Evolutionary conservation across 2,329 filamentous ascomycete genomes (phyloP).

Genomic region (Paracamarosporium sp.): DNA sequence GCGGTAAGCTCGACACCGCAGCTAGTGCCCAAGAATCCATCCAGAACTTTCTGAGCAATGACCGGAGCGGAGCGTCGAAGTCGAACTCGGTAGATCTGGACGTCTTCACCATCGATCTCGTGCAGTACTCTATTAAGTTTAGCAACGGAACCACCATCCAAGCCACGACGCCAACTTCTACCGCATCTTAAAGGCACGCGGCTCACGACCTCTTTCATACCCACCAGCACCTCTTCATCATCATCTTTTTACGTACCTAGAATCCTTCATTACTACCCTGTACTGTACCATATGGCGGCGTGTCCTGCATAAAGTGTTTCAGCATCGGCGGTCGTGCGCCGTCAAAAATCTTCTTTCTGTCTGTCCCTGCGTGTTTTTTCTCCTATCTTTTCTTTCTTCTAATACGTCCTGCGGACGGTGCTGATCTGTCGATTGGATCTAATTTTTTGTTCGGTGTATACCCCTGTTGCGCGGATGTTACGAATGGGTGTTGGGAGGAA

Average conservation of each 20-base stretch:
- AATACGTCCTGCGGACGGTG: constrained; percentile 32
- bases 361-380: neutral
- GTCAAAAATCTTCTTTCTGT: constrained; percentile 7
- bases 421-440: constrained; percentile 34
- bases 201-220: constrained; percentile 2
- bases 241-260: constrained; percentile 11
- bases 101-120: constrained; percentile 39
- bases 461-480: constrained; percentile 11
- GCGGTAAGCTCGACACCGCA: constrained; percentile 47
- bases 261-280: neutral
- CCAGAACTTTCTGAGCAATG: constrained; percentile 43
- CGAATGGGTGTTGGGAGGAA: neutral
- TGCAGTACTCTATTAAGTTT: constrained; percentile 38
- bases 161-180: constrained; percentile 15
- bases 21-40: constrained; percentile 53
- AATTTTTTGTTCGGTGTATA: constrained; percentile 28
- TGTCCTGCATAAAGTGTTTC: no score
- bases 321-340: constrained; percentile 8
- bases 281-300: constrained; percentile 18
- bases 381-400: constrained; percentile 9
- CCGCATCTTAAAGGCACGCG: neutral
- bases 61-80: constrained; percentile 34
- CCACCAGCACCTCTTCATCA: neutral
- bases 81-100: constrained; percentile 35
- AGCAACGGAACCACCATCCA: constrained; percentile 41